Conservation (phyloP, 768 basidiomycete species). For the Boletales sp. region DNA sequence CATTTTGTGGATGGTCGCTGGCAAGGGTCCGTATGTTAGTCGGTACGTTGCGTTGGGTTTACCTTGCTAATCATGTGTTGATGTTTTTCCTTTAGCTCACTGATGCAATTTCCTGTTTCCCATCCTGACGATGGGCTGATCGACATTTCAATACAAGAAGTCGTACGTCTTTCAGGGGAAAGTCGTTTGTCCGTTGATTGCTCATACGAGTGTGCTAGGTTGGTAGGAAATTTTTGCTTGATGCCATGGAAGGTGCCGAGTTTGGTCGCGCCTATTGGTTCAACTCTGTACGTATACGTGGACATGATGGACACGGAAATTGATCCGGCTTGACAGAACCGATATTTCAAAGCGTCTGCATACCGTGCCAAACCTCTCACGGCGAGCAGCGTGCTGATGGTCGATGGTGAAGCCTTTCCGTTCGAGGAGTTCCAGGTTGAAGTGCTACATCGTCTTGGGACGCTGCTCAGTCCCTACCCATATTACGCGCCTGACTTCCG, state of each 20-base stretch:
- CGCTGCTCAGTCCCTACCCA: slow-evolving; percentile 55
- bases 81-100: slow-evolving; percentile 41
- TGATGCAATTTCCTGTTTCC: slow-evolving; percentile 84
- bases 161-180: slow-evolving; percentile 37
- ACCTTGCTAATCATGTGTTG: not conserved
- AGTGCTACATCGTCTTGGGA: slow-evolving; percentile 64
- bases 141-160: slow-evolving; percentile 64
- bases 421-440: slow-evolving; percentile 77
- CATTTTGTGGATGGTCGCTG: slow-evolving; percentile 67
- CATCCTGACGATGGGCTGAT: slow-evolving; percentile 76
- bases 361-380: slow-evolving; percentile 66
- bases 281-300: slow-evolving; percentile 39
- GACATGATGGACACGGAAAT: not conserved
- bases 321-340: slow-evolving; percentile 42
- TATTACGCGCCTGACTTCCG: slow-evolving; percentile 55
- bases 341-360: slow-evolving; percentile 70
- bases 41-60: slow-evolving; percentile 37
- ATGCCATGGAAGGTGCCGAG: slow-evolving; percentile 57
- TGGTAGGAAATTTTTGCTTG: slow-evolving; percentile 45
- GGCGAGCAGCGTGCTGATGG: slow-evolving; percentile 51
- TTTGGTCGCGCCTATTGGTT: slow-evolving; percentile 62
- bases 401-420: slow-evolving; percentile 79
- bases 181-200: not conserved
- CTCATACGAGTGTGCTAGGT: slow-evolving; percentile 18
- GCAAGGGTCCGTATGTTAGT: slow-evolving; percentile 74